These are phyloP conservation scores for Vitis vinifera DNA, from an alignment of 164 flowering plant genomes.

Conservation along the genomic window DNA sequence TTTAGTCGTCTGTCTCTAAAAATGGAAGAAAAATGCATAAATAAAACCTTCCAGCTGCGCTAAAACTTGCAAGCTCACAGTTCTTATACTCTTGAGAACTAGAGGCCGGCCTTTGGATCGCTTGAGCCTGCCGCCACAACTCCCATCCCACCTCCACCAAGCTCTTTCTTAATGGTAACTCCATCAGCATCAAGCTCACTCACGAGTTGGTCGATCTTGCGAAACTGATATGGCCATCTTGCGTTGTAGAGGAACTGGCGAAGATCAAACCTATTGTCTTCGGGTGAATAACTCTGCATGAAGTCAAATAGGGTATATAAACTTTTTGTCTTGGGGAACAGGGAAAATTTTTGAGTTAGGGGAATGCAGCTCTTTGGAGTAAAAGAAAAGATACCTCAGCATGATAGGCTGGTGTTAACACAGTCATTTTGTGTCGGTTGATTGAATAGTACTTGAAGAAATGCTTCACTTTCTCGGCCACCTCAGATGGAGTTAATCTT, in stretches of 20 bases:
- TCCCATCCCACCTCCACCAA: constrained; percentile 66
- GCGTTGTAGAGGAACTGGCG: constrained; percentile 90
- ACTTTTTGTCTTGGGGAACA: not conserved
- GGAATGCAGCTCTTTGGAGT: not conserved
- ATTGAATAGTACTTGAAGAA: constrained; percentile 97
- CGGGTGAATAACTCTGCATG: constrained; percentile 94
- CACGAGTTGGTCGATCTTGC: constrained; percentile 89
- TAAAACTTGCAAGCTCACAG: too few species aligned
- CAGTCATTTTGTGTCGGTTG: constrained; percentile 97
- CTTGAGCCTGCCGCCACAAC: constrained; percentile 78
- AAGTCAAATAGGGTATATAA: constrained; percentile 5
- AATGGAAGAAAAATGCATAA: too few species aligned
- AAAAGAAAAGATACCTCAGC: constrained; percentile 66
- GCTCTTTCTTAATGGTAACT: constrained; percentile 23
- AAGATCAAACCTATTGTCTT: constrained; percentile 92
- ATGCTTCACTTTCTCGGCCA: constrained; percentile 88
- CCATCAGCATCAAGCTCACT: constrained; percentile 39
- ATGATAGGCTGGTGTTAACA: constrained; percentile 90
- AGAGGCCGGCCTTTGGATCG: constrained; percentile 75
- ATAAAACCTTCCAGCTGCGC: too few species aligned
- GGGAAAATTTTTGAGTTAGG: not conserved
- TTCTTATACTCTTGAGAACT: not conserved
- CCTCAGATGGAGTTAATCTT: constrained; percentile 61
- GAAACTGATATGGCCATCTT: constrained; percentile 94
- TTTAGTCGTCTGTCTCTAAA: too few species aligned